Evolutionary conservation across 1,139 yeast species (phyloP).

Genomic region (Yamadazyma mexicana): DNA sequence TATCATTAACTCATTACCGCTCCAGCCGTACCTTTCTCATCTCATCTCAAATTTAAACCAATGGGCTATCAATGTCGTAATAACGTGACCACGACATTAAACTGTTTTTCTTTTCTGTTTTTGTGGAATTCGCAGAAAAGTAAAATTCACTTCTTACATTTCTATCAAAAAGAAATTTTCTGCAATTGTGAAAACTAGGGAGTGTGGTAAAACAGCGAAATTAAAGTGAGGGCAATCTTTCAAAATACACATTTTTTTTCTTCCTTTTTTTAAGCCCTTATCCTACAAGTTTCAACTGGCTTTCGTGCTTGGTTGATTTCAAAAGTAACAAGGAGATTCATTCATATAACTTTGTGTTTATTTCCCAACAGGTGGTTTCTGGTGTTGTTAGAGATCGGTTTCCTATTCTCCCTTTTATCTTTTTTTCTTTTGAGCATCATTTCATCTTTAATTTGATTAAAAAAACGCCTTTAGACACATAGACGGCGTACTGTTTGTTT

Average conservation of each 20-base stretch:
- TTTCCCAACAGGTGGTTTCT: no score
- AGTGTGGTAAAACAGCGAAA: not conserved
- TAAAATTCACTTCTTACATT: not conserved
- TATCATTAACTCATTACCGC: no score
- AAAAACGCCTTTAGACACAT: no score
- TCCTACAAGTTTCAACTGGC: not conserved
- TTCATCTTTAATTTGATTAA: not conserved
- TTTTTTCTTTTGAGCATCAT: not conserved
- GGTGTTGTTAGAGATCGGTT: not conserved
- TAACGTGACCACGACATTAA: not conserved
- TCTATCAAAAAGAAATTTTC: not conserved
- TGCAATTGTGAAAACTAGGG: not conserved
- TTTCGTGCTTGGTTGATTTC: not conserved
- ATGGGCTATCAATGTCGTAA: no score
- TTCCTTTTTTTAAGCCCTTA: not conserved
- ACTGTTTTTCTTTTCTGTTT: not conserved
- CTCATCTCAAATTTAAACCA: no score
- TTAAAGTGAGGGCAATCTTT: constrained; percentile 2
- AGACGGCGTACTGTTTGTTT: not conserved
- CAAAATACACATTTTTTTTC: not conserved
- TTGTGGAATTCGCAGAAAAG: not conserved
- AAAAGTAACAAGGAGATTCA: not conserved
- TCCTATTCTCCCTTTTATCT: not conserved
- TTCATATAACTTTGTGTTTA: not conserved
- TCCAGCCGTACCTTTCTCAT: no score